Evolutionary conservation across 1,139 yeast genomes (phyloP).

Genomic region (Geotrichum bryndzae): DNA sequence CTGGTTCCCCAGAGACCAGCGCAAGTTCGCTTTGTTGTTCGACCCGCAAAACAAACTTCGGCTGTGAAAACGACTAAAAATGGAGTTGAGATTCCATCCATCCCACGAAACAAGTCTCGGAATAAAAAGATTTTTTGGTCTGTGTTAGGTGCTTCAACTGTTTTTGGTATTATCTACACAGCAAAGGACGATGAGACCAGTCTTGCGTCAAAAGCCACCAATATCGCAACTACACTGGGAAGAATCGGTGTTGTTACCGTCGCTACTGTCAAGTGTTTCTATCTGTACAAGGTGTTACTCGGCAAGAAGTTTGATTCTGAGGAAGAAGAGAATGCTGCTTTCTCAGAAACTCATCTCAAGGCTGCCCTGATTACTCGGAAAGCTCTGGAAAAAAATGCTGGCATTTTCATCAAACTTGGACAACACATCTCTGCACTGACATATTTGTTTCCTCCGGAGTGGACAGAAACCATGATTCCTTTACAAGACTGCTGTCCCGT

Average conservation of each 20-base stretch:
- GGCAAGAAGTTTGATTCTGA: slow-evolving; percentile 42
- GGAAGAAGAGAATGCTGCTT: slow-evolving; percentile 49
- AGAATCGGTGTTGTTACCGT: slow-evolving; percentile 33
- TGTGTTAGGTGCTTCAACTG: slow-evolving; percentile 10
- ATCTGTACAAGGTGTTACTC: slow-evolving; percentile 51
- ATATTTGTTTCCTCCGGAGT: slow-evolving; percentile 80
- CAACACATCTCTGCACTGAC: slow-evolving; percentile 92
- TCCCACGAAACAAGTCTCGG: slow-evolving; percentile 5
- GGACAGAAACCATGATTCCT: slow-evolving; percentile 95
- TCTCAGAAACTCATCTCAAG: slow-evolving; percentile 57
- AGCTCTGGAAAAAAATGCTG: slow-evolving; percentile 84
- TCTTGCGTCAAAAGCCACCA: slow-evolving; percentile 33
- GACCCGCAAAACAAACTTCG: background rate
- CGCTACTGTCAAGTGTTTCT: slow-evolving; percentile 32
- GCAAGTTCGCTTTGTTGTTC: background rate
- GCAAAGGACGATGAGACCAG: slow-evolving; percentile 34
- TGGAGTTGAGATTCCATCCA: slow-evolving; percentile 11
- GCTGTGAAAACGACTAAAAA: slow-evolving; percentile 2
- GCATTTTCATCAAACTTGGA: slow-evolving; percentile 87
- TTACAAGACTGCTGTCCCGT: slow-evolving; percentile 86
- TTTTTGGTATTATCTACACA: slow-evolving; percentile 30
- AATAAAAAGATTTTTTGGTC: background rate
- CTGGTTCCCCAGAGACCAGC: background rate
- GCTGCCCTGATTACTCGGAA: slow-evolving; percentile 76
- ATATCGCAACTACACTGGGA: slow-evolving; percentile 27